Conservation (phyloP, 2,329 filamentous ascomycete species). For the Neospermospora avenae region DNA sequence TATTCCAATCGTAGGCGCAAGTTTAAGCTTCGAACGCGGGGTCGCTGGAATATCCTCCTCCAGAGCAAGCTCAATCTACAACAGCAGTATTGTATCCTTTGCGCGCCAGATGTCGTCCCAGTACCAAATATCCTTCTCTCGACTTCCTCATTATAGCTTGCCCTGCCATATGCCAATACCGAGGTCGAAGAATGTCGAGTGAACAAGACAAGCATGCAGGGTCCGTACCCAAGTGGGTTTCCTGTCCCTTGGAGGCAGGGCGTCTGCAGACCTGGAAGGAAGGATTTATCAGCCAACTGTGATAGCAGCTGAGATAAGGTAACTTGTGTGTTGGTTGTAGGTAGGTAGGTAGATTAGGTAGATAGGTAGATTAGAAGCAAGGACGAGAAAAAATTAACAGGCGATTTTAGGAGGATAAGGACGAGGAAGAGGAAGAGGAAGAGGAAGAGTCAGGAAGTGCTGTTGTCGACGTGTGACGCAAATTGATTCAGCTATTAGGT, state of each 20-base stretch:
- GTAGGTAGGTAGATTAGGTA: too few relatives aligned
- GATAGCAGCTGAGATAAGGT: not conserved
- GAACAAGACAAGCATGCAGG: conserved; percentile 6
- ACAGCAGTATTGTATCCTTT: conserved; percentile 8
- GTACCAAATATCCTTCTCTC: conserved; percentile 26
- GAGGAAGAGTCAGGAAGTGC: too few relatives aligned
- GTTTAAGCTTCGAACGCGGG: conserved; percentile 5
- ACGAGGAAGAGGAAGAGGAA: too few relatives aligned
- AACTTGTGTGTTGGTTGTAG: too few relatives aligned
- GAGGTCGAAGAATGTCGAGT: not conserved
- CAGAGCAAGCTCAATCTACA: not conserved
- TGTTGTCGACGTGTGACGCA: not conserved
- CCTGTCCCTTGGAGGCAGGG: conserved; percentile 6
- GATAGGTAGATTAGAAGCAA: too few relatives aligned
- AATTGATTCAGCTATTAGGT: conserved; percentile 6
- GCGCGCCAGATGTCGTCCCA: conserved; percentile 29
- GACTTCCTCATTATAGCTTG: conserved; percentile 32
- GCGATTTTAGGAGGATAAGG: not conserved
- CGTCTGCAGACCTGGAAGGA: not conserved
- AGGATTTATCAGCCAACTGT: not conserved
- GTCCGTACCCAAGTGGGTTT: conserved; percentile 12
- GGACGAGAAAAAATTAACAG: too few relatives aligned
- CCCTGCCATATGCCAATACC: conserved; percentile 19
- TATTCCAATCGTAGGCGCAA: conserved; percentile 10
- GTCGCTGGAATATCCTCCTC: not conserved